These are phyloP conservation scores for Dendrobium chrysotoxum DNA, from an alignment of 106 monocot genomes.

Conservation along the genomic window DNA sequence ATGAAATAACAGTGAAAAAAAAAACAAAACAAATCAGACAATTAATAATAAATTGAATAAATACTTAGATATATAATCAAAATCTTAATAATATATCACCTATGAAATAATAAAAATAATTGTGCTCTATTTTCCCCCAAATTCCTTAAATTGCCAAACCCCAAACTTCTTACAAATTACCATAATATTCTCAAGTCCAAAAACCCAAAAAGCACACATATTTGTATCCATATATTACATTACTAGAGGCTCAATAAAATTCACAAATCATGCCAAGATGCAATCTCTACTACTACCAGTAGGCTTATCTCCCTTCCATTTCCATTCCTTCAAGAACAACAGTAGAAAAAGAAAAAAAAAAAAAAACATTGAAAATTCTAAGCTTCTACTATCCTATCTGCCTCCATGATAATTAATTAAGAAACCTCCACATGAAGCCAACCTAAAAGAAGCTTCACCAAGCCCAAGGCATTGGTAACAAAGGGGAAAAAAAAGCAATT, in stretches of 20 bases:
- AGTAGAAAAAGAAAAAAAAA: background rate
- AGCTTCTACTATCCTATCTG: background rate
- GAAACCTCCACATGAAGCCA: slow-evolving; percentile 19
- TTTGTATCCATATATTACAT: background rate
- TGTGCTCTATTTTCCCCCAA: no score
- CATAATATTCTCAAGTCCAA: background rate
- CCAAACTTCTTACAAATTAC: background rate
- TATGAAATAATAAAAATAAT: background rate
- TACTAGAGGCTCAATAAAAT: background rate
- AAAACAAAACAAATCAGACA: no score
- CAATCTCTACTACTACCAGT: no score
- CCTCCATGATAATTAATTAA: background rate
- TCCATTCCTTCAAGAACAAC: no score
- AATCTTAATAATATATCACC: background rate
- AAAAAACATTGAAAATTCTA: background rate
- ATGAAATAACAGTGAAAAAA: no score
- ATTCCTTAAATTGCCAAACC: no score
- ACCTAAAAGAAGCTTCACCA: slow-evolving; percentile 32
- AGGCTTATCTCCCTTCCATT: no score
- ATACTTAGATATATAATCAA: background rate
- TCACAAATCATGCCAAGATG: background rate
- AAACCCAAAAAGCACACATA: background rate
- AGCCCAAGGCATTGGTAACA: background rate
- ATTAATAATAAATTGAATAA: background rate
- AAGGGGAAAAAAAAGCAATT: background rate